Percentiles rank a stretch among this genome's conserved stretches.
phyloP scores from a whole-genome alignment of 1,284 basidiomycete species.

The Taiwanofungus camphoratus region DNA sequence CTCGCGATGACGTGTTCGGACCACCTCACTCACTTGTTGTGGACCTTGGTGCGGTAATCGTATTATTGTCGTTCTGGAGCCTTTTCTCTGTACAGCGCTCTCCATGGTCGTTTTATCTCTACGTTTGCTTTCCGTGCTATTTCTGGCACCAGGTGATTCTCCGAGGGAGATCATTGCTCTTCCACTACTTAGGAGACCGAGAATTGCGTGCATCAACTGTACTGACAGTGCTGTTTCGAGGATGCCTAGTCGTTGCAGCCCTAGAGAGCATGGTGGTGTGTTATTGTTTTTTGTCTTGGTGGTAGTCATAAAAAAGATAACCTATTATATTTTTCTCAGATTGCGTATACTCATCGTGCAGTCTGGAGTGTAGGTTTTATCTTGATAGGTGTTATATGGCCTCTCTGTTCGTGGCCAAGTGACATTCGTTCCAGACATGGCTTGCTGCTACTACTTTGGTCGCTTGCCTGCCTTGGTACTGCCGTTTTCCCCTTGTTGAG shows the following conservation, averaged over 20 bases:
- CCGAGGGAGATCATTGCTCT: constrained; percentile 22
- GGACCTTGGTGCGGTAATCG: constrained; percentile 24
- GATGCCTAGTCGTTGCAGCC: constrained; percentile 32
- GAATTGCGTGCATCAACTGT: constrained; percentile 2
- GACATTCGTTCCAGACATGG: constrained; percentile 26
- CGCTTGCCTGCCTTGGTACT: constrained; percentile 44
- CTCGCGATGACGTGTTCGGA: background rate
- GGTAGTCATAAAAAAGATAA: background rate
- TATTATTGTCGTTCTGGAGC: constrained; percentile 37
- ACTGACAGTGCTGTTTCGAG: constrained; percentile 20
- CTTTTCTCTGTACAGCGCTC: constrained; percentile 62
- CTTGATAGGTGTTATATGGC: constrained; percentile 67
- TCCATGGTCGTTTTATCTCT: constrained; percentile 74
- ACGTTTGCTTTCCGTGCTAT: constrained; percentile 69
- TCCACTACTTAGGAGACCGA: constrained; percentile 4
- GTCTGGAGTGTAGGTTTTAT: constrained; percentile 73
- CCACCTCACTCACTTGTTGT: constrained; percentile 8
- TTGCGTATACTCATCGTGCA: constrained; percentile 61
- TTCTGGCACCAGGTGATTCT: constrained; percentile 56
- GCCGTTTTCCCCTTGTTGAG: constrained; percentile 68
- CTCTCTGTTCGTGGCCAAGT: constrained; percentile 42
- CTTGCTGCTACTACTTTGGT: constrained; percentile 42
- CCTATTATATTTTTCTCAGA: constrained; percentile 37
- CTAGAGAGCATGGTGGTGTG: constrained; percentile 74
- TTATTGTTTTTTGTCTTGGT: constrained; percentile 7